A percentile compares a stretch with the other conserved stretches of the same genome.
Evolutionary conservation across 768 basidiomycete species (phyloP).

Genomic region (Podaxis sp.): DNA sequence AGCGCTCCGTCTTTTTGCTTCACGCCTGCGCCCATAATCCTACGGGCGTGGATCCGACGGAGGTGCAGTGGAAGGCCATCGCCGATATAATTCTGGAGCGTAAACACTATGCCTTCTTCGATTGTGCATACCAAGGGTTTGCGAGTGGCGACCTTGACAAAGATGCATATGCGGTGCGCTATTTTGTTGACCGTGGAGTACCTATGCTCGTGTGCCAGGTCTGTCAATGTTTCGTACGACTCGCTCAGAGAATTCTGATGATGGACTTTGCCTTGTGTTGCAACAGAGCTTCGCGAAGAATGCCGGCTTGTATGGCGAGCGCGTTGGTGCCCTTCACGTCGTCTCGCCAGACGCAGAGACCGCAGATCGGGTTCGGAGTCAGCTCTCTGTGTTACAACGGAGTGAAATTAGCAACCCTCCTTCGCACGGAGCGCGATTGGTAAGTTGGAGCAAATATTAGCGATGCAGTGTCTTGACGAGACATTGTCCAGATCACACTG

Average conservation of each 20-base stretch:
- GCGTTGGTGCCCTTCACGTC: constrained; percentile 90
- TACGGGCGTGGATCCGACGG: constrained; percentile 91
- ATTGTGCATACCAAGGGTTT: constrained; percentile 97
- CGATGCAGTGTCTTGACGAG: constrained; percentile 5
- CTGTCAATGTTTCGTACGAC: constrained; percentile 18
- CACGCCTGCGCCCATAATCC: constrained; percentile 98
- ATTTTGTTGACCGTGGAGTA: constrained; percentile 74
- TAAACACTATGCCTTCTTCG: constrained; percentile 88
- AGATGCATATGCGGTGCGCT: constrained; percentile 88
- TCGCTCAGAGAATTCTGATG: constrained; percentile 97
- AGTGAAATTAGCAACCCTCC: constrained; percentile 97
- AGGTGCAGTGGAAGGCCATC: constrained; percentile 79
- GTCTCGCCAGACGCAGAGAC: constrained; percentile 62
- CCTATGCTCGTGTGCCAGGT: constrained; percentile 88
- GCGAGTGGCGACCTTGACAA: constrained; percentile 88
- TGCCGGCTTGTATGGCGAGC: constrained; percentile 92
- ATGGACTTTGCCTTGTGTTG: constrained; percentile 86
- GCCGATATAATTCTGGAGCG: constrained; percentile 67
- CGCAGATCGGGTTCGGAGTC: constrained; percentile 73
- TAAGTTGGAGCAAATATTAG: constrained; percentile 31
- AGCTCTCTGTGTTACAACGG: constrained; percentile 87
- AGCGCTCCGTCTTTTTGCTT: constrained; percentile 80
- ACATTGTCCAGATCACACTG: constrained; percentile 52
- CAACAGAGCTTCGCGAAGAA: constrained; percentile 93
- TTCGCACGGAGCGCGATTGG: constrained; percentile 84